phyloP scores from a whole-genome alignment of 345 rosid species.

The Garcia nutans region DNA sequence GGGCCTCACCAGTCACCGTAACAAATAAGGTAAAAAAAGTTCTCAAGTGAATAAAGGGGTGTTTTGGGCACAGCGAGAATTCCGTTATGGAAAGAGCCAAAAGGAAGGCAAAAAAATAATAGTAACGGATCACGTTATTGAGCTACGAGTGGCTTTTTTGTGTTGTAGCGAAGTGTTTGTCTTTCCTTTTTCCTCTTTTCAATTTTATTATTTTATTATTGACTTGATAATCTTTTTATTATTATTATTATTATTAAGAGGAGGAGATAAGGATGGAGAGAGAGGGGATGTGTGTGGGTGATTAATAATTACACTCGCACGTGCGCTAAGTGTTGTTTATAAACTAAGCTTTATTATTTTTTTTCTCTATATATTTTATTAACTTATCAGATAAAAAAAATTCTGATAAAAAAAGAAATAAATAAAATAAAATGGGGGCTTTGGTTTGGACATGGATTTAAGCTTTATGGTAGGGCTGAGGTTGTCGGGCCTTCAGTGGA shows the following conservation, averaged over 20 bases:
- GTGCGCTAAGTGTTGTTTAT: slow-evolving; percentile 33
- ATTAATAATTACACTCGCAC: slow-evolving; percentile 62
- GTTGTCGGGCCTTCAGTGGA: slow-evolving; percentile 33
- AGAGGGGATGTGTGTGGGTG: slow-evolving; percentile 4
- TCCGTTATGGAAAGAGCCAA: slow-evolving; percentile 48
- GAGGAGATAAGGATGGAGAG: slow-evolving; percentile 28
- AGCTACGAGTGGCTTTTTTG: slow-evolving; percentile 36
- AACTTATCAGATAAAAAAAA: not conserved
- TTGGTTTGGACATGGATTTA: slow-evolving; percentile 19
- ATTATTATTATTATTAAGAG: not conserved
- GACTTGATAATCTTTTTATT: not conserved
- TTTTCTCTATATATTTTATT: not conserved
- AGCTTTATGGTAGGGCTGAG: slow-evolving; percentile 39
- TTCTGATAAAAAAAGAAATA: not conserved
- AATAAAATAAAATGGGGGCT: not conserved
- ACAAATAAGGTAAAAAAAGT: too few relatives aligned
- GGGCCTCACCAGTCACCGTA: too few relatives aligned
- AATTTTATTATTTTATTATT: slow-evolving; percentile 8
- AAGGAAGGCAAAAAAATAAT: slow-evolving; percentile 22
- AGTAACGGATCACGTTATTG: slow-evolving; percentile 69
- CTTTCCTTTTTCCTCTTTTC: slow-evolving; percentile 7
- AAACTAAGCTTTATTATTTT: not conserved
- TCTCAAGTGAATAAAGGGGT: slow-evolving; percentile 1
- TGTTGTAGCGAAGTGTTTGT: slow-evolving; percentile 7
- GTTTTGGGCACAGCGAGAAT: slow-evolving; percentile 26